Conservation (phyloP, 805 yeast species). For the Ogataea pini region DNA sequence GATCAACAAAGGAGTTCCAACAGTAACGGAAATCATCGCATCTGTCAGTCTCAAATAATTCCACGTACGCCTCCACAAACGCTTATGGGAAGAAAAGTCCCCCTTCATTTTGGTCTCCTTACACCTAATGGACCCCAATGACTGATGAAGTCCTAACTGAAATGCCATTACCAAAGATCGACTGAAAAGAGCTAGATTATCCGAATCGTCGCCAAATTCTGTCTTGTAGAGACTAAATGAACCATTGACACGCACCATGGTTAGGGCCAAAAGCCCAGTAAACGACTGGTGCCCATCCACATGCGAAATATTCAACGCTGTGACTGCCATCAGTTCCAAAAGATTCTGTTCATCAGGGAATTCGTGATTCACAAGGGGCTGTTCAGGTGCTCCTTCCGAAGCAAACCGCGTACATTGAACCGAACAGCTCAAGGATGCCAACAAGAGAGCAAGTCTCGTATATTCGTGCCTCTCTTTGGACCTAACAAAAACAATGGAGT, state of each 20-base stretch:
- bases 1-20: constrained; percentile 26
- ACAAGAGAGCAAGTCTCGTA: constrained; percentile 20
- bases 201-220: constrained; percentile 24
- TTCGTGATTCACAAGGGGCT: constrained; percentile 4
- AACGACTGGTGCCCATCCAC: constrained; percentile 20
- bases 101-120: neutral
- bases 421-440: constrained; percentile 17
- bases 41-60: constrained; percentile 19
- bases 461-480: constrained; percentile 16
- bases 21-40: constrained; percentile 16
- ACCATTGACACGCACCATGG: constrained; percentile 10
- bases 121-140: constrained; percentile 10
- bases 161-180: constrained; percentile 15
- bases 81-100: constrained; percentile 5
- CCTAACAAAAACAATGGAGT: constrained; percentile 1
- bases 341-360: constrained; percentile 3
- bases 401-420: constrained; percentile 6
- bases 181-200: constrained; percentile 13
- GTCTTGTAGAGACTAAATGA: constrained; percentile 12
- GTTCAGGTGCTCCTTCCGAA: neutral
- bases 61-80: constrained; percentile 21
- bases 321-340: constrained; percentile 7
- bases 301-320: constrained; percentile 14
- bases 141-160: constrained; percentile 27
- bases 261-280: constrained; percentile 17